Conservation (phyloP, 352 stramenopile species). For the Pythium myriotylum region DNA sequence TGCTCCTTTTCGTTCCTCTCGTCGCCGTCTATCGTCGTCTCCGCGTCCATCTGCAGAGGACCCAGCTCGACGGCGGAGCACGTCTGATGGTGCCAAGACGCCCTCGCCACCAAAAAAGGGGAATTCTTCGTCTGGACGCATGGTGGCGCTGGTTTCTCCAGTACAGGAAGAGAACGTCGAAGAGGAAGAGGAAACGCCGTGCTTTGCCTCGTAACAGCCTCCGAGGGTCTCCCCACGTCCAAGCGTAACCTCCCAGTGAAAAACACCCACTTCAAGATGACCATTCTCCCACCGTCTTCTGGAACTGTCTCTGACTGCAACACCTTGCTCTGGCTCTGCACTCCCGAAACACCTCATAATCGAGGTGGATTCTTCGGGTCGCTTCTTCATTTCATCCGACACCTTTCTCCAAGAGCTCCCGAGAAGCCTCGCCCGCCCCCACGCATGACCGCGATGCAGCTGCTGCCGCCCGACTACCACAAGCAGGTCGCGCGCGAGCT, state of each 20-base stretch:
- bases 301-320: no score
- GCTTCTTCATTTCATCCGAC: not conserved
- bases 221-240: no score
- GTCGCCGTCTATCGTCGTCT: conserved; percentile 8
- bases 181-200: conserved; percentile 3
- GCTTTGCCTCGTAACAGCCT: conserved; percentile 6
- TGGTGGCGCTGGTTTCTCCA: not conserved
- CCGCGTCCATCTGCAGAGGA: not conserved
- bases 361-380: conserved; percentile 5
- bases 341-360: conserved; percentile 1
- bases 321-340: not conserved
- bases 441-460: conserved; percentile 40
- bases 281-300: not conserved
- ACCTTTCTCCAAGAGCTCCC: not conserved
- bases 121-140: not conserved
- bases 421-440: not conserved
- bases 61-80: conserved; percentile 2
- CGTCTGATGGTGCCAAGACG: not conserved
- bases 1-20: conserved; percentile 1
- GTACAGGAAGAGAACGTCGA: not conserved
- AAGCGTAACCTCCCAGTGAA: no score
- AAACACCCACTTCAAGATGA: not conserved
- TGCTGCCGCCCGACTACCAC: conserved; percentile 74
- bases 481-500: conserved; percentile 65
- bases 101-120: not conserved